Base-by-base conservation (phyloP, 371 early-diverging fungal genomes). In the Chytridiales sp. region DNA sequence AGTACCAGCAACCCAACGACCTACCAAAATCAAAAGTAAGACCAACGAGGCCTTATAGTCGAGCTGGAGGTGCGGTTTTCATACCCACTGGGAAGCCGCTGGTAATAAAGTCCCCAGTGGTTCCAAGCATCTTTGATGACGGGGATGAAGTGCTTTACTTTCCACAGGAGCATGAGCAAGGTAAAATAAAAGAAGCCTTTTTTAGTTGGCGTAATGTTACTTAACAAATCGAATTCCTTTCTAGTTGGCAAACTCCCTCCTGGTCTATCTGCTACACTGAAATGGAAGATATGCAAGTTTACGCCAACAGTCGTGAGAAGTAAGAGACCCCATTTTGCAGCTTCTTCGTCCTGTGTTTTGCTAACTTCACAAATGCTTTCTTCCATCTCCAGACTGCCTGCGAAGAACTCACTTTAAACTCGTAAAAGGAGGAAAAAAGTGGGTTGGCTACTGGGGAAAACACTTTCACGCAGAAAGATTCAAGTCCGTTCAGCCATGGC, bases 371-470 rank as follows among this genome's bases (percentile, higher is more conserved):
- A n/a, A 24, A 47, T 19, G n/a, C n/a, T n/a, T n/a, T n/a, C n/a
- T n/a, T 35, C 32, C 3, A 6, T 13, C 5, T 19, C 15, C 35
- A 75, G 76, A 61, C 22, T 64, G 63, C n/a, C 53, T 72, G 11
- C 54, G 64, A 1, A 32, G 56, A 1, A 62, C 68, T 21, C 67
- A 66, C 4, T 76, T 76, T 59, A 61, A 64, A 32, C 64, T 76
- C 2, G 54, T 69, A n/a, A 43, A 51, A 6, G 61, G 61, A 4
- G 73, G 73, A 4, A 53, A 61, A 19, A 32, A 49, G 30, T 76
- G 77, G 77, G 39, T 70, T 5, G 73, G 68, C 1, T 64, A 62
- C 36, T 76, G 77, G 77, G 77, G 77, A 30, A 73, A 73, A 39
- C 77, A 76, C 39, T 56, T 55, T 32, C 58, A 61, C 19, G 31